These are phyloP conservation scores for Rhizopogon vesiculosus DNA, from an alignment of 768 basidiomycete genomes.

Conservation along the genomic window DNA sequence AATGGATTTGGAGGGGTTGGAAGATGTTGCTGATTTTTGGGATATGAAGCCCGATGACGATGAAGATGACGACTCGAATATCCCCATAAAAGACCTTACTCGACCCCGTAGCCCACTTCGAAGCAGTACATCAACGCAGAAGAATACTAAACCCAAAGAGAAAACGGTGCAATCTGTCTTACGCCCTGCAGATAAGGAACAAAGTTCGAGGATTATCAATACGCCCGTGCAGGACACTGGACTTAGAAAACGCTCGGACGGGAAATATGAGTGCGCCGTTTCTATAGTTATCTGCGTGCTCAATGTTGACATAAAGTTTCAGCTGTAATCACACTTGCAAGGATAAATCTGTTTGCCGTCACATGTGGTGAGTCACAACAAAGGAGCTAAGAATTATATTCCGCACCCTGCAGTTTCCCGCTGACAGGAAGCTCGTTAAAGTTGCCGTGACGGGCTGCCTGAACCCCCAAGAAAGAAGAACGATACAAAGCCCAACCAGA, in stretches of 20 bases:
- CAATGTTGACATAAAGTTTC: background rate
- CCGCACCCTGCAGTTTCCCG: conserved; percentile 2
- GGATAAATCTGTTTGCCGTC: conserved; percentile 69
- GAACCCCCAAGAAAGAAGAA: conserved; percentile 42
- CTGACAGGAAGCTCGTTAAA: conserved; percentile 23
- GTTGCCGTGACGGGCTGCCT: conserved; percentile 67
- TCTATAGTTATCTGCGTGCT: background rate
- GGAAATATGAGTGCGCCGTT: conserved; percentile 52
- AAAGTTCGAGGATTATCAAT: background rate
- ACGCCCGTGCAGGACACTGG: background rate
- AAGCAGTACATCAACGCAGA: background rate
- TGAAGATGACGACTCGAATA: conserved; percentile 15
- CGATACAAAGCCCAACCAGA: conserved; percentile 10
- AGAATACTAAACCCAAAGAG: background rate
- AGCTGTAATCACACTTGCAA: conserved; percentile 83
- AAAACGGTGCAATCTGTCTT: background rate
- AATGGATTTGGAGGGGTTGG: conserved; percentile 59
- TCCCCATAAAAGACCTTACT: conserved; percentile 31
- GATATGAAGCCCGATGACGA: conserved; percentile 31
- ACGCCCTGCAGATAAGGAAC: background rate
- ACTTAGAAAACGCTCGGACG: conserved; percentile 50
- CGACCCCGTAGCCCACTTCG: conserved; percentile 11
- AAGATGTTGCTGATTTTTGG: conserved; percentile 70
- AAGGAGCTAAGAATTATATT: background rate
- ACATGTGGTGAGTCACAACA: conserved; percentile 56